Conservation (phyloP, 2,329 filamentous ascomycete species). For the Anisogramma anomala region DNA sequence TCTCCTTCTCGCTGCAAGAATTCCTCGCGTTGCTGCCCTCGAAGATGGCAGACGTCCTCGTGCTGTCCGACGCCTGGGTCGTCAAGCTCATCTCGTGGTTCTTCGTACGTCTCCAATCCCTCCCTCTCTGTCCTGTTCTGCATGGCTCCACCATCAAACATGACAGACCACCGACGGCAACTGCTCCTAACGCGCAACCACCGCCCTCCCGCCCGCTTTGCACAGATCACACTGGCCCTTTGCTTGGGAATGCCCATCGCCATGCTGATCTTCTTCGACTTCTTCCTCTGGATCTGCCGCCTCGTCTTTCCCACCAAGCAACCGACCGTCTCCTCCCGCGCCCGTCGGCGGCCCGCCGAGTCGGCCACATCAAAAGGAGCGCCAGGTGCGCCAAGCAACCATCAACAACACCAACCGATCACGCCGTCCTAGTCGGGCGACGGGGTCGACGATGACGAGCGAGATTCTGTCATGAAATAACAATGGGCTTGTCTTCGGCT, state of each 20-base stretch:
- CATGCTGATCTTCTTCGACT: conserved; percentile 38
- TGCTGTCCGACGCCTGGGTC: conserved; percentile 15
- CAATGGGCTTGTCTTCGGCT: background rate
- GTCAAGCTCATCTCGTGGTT: conserved; percentile 19
- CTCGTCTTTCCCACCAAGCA: conserved; percentile 21
- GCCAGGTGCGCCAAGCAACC: too few species aligned
- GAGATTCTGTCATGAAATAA: background rate
- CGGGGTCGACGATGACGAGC: background rate
- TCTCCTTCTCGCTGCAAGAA: conserved; percentile 11
- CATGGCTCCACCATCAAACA: too few species aligned
- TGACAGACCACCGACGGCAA: too few species aligned
- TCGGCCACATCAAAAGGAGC: conserved; percentile 11
- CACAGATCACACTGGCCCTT: conserved; percentile 33
- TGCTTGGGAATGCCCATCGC: conserved; percentile 35
- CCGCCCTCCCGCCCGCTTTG: background rate
- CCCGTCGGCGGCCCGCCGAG: conserved; percentile 12
- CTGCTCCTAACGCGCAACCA: too few species aligned
- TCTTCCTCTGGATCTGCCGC: conserved; percentile 43
- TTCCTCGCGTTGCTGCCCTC: conserved; percentile 7
- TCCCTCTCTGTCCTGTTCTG: background rate
- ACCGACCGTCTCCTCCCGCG: conserved; percentile 7
- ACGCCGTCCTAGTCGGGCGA: conserved; percentile 10
- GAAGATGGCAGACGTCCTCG: conserved; percentile 16
- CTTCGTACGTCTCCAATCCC: conserved; percentile 17
- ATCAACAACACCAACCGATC: conserved; percentile 6